Percentiles rank a stretch among this genome's conserved stretches.
Conservation (phyloP, 2,329 filamentous ascomycete species). For the Colletotrichum truncatum region DNA sequence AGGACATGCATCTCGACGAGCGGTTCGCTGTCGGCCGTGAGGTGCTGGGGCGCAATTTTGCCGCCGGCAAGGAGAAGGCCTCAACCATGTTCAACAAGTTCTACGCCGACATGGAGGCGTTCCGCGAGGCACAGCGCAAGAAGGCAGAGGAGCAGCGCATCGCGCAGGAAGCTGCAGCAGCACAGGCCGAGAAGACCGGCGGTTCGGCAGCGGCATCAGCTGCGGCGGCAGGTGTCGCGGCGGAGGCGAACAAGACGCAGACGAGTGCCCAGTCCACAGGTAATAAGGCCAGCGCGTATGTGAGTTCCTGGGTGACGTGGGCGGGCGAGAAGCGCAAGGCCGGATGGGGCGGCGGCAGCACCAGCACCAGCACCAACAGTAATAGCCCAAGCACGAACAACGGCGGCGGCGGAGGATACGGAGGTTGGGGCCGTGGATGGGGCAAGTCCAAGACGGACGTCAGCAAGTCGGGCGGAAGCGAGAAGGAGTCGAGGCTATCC, state of each 20-base stretch:
- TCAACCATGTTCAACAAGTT: conserved; percentile 87
- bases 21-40: conserved; percentile 85
- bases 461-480: conserved; percentile 18
- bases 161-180: conserved; percentile 37
- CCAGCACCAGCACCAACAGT: conserved; percentile 17
- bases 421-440: conserved; percentile 46
- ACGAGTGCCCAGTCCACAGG: conserved; percentile 59
- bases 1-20: conserved; percentile 93
- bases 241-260: conserved; percentile 53
- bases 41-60: conserved; percentile 87
- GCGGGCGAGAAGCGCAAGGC: conserved; percentile 78
- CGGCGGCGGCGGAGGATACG: conserved; percentile 24
- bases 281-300: conserved; percentile 68
- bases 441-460: conserved; percentile 33
- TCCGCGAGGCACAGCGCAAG: conserved; percentile 55
- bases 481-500: conserved; percentile 34
- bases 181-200: conserved; percentile 29
- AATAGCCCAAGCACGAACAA: not conserved
- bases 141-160: conserved; percentile 49
- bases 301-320: conserved; percentile 76
- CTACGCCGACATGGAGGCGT: conserved; percentile 86
- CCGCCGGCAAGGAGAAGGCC: conserved; percentile 87
- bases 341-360: conserved; percentile 44
- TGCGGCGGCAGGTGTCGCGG: conserved; percentile 33
- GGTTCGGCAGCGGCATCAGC: conserved; percentile 33